phyloP scores from a whole-genome alignment of 2,329 filamentous ascomycete species.

The Diaporthe amygdali region DNA sequence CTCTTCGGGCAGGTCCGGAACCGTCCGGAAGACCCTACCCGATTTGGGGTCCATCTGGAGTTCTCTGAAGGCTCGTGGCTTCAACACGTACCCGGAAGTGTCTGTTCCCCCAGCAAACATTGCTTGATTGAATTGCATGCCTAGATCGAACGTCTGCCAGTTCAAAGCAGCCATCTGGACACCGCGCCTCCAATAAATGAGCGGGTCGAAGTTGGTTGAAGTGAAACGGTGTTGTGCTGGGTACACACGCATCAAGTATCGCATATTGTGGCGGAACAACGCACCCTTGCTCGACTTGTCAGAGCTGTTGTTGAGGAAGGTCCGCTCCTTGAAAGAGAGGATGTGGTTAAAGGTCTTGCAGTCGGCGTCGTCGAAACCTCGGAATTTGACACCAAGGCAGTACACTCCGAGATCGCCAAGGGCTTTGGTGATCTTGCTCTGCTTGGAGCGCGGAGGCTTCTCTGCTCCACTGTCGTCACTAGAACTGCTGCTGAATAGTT shows the following conservation, averaged over 20 bases:
- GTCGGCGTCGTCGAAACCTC: constrained; percentile 77
- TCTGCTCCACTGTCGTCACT: constrained; percentile 79
- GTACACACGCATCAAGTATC: constrained; percentile 92
- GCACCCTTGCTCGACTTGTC: constrained; percentile 77
- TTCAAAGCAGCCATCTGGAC: constrained; percentile 98
- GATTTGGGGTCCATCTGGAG: constrained; percentile 54
- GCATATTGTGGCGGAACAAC: constrained; percentile 88
- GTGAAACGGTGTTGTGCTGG: constrained; percentile 81
- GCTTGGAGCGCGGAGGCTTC: constrained; percentile 56
- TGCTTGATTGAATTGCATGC: constrained; percentile 95
- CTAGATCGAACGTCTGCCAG: constrained; percentile 96
- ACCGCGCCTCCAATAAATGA: constrained; percentile 91
- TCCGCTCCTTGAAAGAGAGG: constrained; percentile 91
- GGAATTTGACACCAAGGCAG: constrained; percentile 78
- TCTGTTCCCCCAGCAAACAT: constrained; percentile 95
- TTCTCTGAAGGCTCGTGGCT: constrained; percentile 83
- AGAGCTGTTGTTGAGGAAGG: constrained; percentile 81
- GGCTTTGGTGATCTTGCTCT: constrained; percentile 84
- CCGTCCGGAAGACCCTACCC: constrained; percentile 25
- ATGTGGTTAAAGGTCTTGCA: constrained; percentile 93
- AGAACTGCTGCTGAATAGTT: constrained; percentile 63
- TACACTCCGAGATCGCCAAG: constrained; percentile 87
- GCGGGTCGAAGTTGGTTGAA: constrained; percentile 93
- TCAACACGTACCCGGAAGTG: constrained; percentile 89
- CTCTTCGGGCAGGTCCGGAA: constrained; percentile 60